Percentiles rank a stretch among this genome's conserved stretches.
phyloP scores from a whole-genome alignment of 192 early-diverging fungal genomes.

The Backusella sp. region DNA sequence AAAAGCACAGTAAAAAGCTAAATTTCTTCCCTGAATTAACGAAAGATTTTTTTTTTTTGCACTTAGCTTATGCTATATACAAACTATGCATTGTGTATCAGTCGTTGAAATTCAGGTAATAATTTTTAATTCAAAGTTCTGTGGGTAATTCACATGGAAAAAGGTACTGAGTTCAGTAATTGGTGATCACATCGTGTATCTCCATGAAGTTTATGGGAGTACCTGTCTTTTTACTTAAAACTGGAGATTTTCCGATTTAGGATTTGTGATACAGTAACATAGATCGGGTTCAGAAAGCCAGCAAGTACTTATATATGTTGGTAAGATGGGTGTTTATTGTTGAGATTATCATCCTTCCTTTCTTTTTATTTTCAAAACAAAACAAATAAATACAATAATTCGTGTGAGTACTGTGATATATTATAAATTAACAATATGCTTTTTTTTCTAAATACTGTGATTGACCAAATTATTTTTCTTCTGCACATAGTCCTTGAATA shows the following conservation, averaged over 20 bases:
- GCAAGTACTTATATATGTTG: not conserved
- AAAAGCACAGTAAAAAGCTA: not conserved
- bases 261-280: not conserved
- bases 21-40: not conserved
- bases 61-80: not conserved
- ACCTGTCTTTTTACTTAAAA: not conserved
- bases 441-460: not conserved
- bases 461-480: not conserved
- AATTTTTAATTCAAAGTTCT: not conserved
- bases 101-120: not conserved
- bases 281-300: not conserved
- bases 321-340: not conserved
- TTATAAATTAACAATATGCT: not conserved
- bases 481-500: not conserved
- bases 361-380: not conserved
- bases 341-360: not conserved
- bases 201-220: not conserved
- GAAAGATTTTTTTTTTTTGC: not conserved
- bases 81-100: not conserved
- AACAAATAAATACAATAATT: not conserved
- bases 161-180: not conserved
- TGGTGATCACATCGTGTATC: conserved; percentile 12
- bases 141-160: conserved; percentile 17
- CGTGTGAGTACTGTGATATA: not conserved
- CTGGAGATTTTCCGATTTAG: conserved; percentile 1